Evolutionary conservation across 1,284 basidiomycete species (phyloP), one percentile per base, ranked within the genome.

Genomic region (Trichosporon sp.): DNA sequence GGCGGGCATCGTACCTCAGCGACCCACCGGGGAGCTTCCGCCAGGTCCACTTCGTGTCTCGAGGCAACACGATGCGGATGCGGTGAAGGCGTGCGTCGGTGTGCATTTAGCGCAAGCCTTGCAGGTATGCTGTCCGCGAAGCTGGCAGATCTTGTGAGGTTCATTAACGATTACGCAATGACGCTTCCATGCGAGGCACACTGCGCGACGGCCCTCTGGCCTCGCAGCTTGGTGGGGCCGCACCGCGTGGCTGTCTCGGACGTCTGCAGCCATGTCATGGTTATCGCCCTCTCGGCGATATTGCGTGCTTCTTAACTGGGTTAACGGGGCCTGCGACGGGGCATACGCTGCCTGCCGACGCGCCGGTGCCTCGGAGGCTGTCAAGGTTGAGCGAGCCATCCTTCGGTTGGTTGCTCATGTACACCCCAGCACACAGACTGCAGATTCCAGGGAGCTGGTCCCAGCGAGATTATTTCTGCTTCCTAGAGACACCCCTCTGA

Each of bases 21-120:
- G 51, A 54, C 51, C 51, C 51, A 54, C 3, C 51, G 51, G 51
- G 51, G 21, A 26, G 21, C 51, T 54, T 19, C 51, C 51, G 51
- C 51, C 51, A 54, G 51, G 51, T 21, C 51, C 51, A 54, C 6
- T 54, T 54, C 51, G 19, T 19, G 51, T 54, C 51, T 54, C 51
- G 21, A 26, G 21, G 51, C 51, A 12, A 54, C 51, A 26, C 26
- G 19, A 19, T 16, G 14, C 4, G 16, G 8, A 54, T 10, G 51
- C n/a, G 51, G 8, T 16, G 43, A 10, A 54, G 51, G 19, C 51
- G 51, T 54, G 51, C 51, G 19, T 11, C 21, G 21, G 10, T 19
- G 26, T 16, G 16, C 40, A 11, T 43, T 16, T 43, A 11, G 11
- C 8, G 40, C 10, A 7, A 16, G 26, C 26, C 26, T 26, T 26